These are phyloP conservation scores for Melastoma malabathricum DNA, from an alignment of 345 rosid genomes.

Conservation along the genomic window DNA sequence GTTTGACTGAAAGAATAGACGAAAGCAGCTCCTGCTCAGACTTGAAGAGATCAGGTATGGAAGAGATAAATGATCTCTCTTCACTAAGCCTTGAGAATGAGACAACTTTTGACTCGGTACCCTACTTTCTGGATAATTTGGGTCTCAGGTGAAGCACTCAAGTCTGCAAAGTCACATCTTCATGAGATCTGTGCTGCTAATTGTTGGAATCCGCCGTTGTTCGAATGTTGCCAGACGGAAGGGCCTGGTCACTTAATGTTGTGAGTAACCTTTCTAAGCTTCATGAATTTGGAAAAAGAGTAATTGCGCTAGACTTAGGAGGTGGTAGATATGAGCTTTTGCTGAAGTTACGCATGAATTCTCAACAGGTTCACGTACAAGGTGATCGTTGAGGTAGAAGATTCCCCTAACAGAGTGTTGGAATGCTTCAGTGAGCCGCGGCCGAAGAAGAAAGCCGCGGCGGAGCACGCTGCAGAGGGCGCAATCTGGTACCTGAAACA, in stretches of 20 bases:
- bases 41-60: no score
- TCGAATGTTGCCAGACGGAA: slow-evolving; percentile 57
- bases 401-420: slow-evolving; percentile 23
- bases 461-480: slow-evolving; percentile 75
- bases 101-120: no score
- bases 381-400: slow-evolving; percentile 48
- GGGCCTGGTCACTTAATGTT: slow-evolving; percentile 61
- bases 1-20: no score
- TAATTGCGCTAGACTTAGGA: not conserved
- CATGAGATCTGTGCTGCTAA: slow-evolving; percentile 52
- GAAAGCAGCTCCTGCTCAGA: no score
- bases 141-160: slow-evolving; percentile 20
- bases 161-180: slow-evolving; percentile 48
- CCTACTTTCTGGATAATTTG: no score
- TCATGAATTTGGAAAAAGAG: not conserved
- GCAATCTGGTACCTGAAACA: slow-evolving; percentile 58
- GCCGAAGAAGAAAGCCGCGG: slow-evolving; percentile 60
- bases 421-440: slow-evolving; percentile 42
- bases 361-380: slow-evolving; percentile 52
- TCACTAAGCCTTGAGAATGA: no score
- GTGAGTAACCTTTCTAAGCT: slow-evolving; percentile 26
- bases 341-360: not conserved
- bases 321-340: not conserved
- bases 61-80: no score
- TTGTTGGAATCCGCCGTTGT: slow-evolving; percentile 58